Evolutionary conservation across 306 rosid species (phyloP).

Genomic region (cucumber (Cucumis sativus)): DNA sequence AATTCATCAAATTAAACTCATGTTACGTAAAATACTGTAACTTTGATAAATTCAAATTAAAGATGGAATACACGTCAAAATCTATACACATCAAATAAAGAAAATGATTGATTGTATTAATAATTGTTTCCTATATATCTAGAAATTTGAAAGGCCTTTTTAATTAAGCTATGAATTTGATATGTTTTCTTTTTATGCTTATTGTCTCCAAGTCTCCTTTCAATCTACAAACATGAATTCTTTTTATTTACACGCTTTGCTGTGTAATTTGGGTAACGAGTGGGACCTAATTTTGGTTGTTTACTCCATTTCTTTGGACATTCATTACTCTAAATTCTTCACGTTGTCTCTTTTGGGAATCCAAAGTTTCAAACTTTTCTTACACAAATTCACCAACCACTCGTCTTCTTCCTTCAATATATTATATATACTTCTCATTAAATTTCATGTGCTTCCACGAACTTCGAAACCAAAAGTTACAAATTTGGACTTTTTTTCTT

Average conservation of each 20-base stretch:
- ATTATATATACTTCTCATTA: neutral
- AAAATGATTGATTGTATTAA: no score
- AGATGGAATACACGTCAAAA: no score
- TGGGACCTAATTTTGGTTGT: slow-evolving; percentile 24
- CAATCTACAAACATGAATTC: slow-evolving; percentile 19
- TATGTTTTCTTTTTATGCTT: neutral
- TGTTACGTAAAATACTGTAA: no score
- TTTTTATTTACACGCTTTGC: slow-evolving; percentile 18
- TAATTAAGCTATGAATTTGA: neutral
- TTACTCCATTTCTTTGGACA: neutral
- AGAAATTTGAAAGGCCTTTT: neutral
- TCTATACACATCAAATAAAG: no score
- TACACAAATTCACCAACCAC: neutral
- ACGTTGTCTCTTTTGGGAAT: neutral
- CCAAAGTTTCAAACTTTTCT: neutral
- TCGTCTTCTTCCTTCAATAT: neutral
- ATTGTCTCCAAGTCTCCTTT: slow-evolving; percentile 13
- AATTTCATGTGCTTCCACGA: neutral
- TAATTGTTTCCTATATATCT: no score
- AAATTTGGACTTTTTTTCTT: no score
- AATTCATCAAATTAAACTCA: no score
- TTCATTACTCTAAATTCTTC: neutral
- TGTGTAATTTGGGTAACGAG: slow-evolving; percentile 28
- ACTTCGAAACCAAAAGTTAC: neutral
- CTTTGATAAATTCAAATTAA: no score